Evolutionary conservation across 208 protist species (phyloP), one percentile per base, ranked within the genome.

Genomic region (Leishmania tarentolae): DNA sequence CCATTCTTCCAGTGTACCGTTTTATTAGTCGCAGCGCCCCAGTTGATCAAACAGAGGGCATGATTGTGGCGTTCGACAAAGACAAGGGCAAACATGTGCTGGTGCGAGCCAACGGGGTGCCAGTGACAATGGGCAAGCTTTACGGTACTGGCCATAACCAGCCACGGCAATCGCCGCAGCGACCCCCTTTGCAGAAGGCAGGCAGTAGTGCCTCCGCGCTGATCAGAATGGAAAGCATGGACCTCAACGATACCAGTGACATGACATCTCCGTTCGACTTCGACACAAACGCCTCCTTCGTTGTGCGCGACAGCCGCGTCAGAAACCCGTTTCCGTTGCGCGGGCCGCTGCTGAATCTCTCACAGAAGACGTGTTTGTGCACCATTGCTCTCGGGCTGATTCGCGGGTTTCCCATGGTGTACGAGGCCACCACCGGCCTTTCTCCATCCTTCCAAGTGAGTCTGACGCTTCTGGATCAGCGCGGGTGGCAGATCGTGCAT

Each of bases 351-450:
- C 83, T 97, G 57, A 90, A 97, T 83, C 75, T 97, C 28, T 94
- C 85, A 40, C 90, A 97, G 82, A 94, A 92, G 78, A 96, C 92
- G 77, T 96, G 92, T 76, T 86, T 90, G 50, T 97, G 94, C 87
- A 92, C 90, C 47, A 90, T 97, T 56, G 85, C 90, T 4, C 88
- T 97, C 13, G 94, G 94, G 37, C 87, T 86, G 17, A 97, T 97
- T 81, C 91, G 91, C 61, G 94, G 94, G 46, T 94, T 97, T 66
- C 94, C 94, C 21, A 95, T 97, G 87, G 88, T 97, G 19, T 97
- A 90, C 74, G 94, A 96, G 70, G 75, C 90, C 17, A 83, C 85
- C 21, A 95, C 92, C 11, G 92, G 94, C 56, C 81, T 93, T 31
- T 95, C 92, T 37, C 91, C 92, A 47, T 91, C 93, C 17, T 97